Conservation (phyloP, 1,284 basidiomycete species). For the Paramarasmius palmivorus region DNA sequence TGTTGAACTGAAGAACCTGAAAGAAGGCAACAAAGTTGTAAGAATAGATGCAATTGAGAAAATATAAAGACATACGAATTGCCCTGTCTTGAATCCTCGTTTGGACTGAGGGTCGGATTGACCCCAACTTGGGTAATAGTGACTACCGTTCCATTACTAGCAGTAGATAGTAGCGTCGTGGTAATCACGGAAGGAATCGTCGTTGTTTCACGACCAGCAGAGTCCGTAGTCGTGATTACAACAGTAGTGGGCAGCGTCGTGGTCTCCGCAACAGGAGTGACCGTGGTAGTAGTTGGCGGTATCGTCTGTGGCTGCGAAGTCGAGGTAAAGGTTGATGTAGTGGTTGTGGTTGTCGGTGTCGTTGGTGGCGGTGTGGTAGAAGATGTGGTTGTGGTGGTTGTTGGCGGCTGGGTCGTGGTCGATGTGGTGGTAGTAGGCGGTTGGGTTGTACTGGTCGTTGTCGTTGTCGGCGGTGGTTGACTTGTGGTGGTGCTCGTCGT, state of each 20-base stretch:
- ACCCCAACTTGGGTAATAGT: conserved; percentile 61
- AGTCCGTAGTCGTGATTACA: conserved; percentile 59
- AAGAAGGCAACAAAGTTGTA: conserved; percentile 6
- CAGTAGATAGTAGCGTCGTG: conserved; percentile 52
- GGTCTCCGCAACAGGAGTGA: conserved; percentile 13
- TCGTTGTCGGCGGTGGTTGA: conserved; percentile 13
- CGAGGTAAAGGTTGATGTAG: conserved; percentile 19
- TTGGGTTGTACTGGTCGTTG: conserved; percentile 11
- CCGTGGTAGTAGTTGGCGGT: conserved; percentile 6
- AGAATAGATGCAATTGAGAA: neutral
- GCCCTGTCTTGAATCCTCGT: conserved; percentile 34
- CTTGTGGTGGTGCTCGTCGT: conserved; percentile 14
- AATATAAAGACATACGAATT: conserved; percentile 42
- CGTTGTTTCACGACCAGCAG: conserved; percentile 47
- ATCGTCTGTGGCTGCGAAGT: conserved; percentile 3
- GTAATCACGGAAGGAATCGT: conserved; percentile 60
- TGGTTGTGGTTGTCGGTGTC: conserved; percentile 6
- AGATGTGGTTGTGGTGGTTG: conserved; percentile 6
- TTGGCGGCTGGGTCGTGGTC: conserved; percentile 15
- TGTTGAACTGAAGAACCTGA: conserved; percentile 72
- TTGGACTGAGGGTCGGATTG: conserved; percentile 65
- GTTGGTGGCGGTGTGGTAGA: conserved; percentile 9
- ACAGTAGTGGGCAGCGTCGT: conserved; percentile 51
- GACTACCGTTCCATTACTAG: conserved; percentile 47
- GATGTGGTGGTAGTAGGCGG: conserved; percentile 19